Evolutionary conservation across 2,329 filamentous ascomycete species (phyloP).

Genomic region (Nothophoma quercina): DNA sequence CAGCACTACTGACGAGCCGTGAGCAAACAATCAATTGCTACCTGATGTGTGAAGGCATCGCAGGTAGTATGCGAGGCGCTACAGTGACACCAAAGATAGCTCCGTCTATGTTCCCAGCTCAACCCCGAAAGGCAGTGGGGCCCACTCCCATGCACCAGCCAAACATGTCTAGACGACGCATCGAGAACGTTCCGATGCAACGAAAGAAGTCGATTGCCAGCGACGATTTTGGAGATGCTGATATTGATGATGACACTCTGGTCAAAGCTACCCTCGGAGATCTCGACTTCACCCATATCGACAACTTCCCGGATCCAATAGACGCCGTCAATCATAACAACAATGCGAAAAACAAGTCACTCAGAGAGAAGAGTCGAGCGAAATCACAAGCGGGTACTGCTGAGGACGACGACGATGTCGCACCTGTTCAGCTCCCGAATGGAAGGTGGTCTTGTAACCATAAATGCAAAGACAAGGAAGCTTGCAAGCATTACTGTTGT

Average conservation of each 20-base stretch:
- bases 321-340: conserved; percentile 29
- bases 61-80: conserved; percentile 64
- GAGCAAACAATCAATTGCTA: conserved; percentile 70
- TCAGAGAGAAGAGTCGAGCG: conserved; percentile 5
- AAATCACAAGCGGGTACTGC: conserved; percentile 12
- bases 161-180: conserved; percentile 44
- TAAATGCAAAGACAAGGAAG: conserved; percentile 67
- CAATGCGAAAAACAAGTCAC: conserved; percentile 26
- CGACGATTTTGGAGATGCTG: conserved; percentile 63
- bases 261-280: conserved; percentile 50
- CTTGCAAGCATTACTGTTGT: conserved; percentile 77
- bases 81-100: conserved; percentile 61
- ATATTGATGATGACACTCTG: conserved; percentile 62
- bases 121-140: conserved; percentile 18
- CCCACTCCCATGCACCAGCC: conserved; percentile 24
- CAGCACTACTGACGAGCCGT: conserved; percentile 61
- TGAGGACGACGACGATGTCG: conserved; percentile 23
- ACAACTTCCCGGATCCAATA: conserved; percentile 54
- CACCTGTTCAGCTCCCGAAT: conserved; percentile 66
- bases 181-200: conserved; percentile 19
- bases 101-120: conserved; percentile 52
- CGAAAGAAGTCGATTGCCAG: conserved; percentile 23
- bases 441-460: conserved; percentile 80
- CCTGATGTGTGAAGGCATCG: conserved; percentile 85
- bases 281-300: conserved; percentile 60